Evolutionary conservation across 495 filamentous ascomycete species (phyloP).

Genomic region (Neurospora africana): DNA sequence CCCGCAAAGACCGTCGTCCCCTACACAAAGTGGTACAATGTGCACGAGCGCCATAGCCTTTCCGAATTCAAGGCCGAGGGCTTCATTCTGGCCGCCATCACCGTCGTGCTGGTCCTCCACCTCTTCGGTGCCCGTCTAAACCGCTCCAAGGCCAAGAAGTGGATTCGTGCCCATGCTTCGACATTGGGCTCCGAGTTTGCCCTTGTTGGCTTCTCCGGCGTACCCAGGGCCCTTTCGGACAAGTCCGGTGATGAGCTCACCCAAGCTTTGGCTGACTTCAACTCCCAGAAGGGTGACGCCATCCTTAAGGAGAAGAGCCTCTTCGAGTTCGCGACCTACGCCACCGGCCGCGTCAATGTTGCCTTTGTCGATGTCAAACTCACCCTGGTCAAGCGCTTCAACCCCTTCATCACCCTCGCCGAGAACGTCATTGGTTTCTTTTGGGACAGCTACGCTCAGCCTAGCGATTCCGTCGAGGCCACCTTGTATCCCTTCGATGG

Average conservation of each 20-base stretch:
- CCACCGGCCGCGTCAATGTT: conserved; percentile 87
- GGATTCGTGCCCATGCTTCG: conserved; percentile 65
- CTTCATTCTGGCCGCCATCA: conserved; percentile 63
- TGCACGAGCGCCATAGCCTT: conserved; percentile 78
- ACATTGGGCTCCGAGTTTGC: conserved; percentile 73
- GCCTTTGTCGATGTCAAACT: conserved; percentile 81
- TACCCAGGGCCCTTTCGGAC: conserved; percentile 25
- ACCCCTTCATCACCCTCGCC: conserved; percentile 61
- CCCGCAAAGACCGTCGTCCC: conserved; percentile 43
- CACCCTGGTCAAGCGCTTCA: conserved; percentile 78
- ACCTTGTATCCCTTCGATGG: conserved; percentile 83
- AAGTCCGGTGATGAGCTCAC: conserved; percentile 32
- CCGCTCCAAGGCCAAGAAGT: conserved; percentile 64
- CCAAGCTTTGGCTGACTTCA: conserved; percentile 17
- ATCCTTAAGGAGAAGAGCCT: conserved; percentile 72
- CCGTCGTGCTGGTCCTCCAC: conserved; percentile 66
- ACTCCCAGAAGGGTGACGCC: conserved; percentile 39
- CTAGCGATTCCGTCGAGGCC: conserved; percentile 62
- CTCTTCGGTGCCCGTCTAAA: conserved; percentile 76
- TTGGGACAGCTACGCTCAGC: conserved; percentile 56
- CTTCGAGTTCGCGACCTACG: conserved; percentile 78
- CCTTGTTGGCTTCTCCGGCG: conserved; percentile 64
- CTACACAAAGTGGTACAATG: conserved; percentile 92
- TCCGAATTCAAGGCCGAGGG: conserved; percentile 82
- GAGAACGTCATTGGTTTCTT: conserved; percentile 65